These are phyloP conservation scores for Xylariaceae sp. DNA, from an alignment of 2,329 filamentous ascomycete genomes.

Conservation along the genomic window DNA sequence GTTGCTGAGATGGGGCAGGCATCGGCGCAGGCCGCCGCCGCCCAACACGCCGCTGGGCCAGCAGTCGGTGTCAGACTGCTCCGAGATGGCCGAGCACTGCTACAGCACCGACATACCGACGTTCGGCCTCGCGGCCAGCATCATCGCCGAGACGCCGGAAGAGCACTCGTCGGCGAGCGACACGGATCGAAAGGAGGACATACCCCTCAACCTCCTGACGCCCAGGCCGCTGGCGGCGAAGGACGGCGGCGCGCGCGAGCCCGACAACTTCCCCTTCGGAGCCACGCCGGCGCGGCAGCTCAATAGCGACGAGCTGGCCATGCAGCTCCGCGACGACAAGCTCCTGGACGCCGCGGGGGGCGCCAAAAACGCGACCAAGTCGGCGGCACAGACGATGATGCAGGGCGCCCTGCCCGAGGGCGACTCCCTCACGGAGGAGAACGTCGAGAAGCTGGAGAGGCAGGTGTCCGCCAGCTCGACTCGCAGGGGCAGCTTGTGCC, in stretches of 20 bases:
- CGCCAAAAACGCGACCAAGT: constrained; percentile 20
- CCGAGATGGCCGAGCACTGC: constrained; percentile 36
- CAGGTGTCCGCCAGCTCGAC: too few species aligned
- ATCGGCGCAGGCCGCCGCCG: constrained; percentile 18
- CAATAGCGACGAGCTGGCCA: constrained; percentile 28
- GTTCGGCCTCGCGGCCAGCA: constrained; percentile 6
- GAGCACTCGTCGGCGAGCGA: constrained; percentile 6
- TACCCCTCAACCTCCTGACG: constrained; percentile 23
- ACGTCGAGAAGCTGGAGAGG: constrained; percentile 38
- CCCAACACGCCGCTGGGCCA: constrained; percentile 16
- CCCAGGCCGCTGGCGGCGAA: constrained; percentile 31
- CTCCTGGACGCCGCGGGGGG: constrained; percentile 37
- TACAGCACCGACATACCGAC: constrained; percentile 18
- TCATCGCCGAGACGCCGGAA: constrained; percentile 12
- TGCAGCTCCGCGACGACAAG: constrained; percentile 39
- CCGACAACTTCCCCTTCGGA: constrained; percentile 32
- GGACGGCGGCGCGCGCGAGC: constrained; percentile 30
- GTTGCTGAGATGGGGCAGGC: constrained; percentile 59
- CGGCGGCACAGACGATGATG: constrained; percentile 7
- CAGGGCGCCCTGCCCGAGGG: constrained; percentile 24
- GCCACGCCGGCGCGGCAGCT: constrained; percentile 23
- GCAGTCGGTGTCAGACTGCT: constrained; percentile 34
- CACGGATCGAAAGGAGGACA: constrained; percentile 8
- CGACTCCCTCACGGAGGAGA: constrained; percentile 46
- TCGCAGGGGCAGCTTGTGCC: too few species aligned